A percentile compares a stretch with the other conserved stretches of the same genome.
Conservation (phyloP, 2,329 filamentous ascomycete species). For the Penicillium freii region DNA sequence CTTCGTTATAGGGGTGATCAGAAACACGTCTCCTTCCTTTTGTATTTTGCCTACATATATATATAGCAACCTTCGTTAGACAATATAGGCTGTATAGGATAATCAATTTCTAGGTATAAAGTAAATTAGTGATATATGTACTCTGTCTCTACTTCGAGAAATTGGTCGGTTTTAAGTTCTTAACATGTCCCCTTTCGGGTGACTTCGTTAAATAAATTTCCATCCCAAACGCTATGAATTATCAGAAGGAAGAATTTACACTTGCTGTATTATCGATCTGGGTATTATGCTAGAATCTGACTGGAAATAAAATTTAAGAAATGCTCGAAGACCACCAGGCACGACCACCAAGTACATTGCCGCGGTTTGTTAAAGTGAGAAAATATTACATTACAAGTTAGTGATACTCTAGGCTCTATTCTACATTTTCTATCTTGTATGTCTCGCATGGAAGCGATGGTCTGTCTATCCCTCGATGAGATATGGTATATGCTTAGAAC, state of each 20-base stretch:
- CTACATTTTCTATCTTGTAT: not conserved
- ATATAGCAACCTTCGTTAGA: not conserved
- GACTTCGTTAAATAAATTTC: not conserved
- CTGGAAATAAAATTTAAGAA: not conserved
- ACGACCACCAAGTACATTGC: not conserved
- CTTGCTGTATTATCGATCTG: not conserved
- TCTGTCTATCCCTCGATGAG: not conserved
- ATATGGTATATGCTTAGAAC: not conserved
- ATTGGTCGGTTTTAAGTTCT: not conserved
- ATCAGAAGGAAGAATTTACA: not conserved
- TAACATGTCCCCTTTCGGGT: not conserved
- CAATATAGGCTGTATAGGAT: not conserved
- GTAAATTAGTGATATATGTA: not conserved
- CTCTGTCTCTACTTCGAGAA: too few relatives aligned
- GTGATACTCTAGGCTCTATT: not conserved
- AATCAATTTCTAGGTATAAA: not conserved
- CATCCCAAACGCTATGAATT: not conserved
- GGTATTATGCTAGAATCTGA: not conserved
- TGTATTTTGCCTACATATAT: not conserved
- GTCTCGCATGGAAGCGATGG: not conserved
- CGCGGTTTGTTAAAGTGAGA: not conserved
- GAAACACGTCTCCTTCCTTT: not conserved
- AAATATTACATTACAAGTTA: not conserved
- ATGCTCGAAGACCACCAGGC: not conserved
- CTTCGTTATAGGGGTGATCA: not conserved